phyloP scores from a whole-genome alignment of 2,329 filamentous ascomycete species.

The Capronia americana region DNA sequence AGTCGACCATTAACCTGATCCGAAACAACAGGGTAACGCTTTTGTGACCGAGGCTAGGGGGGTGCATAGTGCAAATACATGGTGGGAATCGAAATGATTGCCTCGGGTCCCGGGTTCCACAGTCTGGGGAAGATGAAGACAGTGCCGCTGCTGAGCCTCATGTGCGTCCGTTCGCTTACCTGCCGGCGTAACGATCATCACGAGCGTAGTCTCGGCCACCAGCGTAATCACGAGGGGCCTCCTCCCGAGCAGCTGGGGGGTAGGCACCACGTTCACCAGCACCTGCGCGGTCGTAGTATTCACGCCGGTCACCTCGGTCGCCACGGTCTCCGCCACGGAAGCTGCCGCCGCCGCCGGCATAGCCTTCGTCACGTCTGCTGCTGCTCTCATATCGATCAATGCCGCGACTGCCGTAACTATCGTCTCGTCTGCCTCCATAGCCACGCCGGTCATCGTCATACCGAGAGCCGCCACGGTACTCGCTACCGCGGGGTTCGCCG shows the following conservation, averaged over 20 bases:
- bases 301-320: slow-evolving; percentile 42
- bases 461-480: slow-evolving; percentile 49
- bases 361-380: slow-evolving; percentile 49
- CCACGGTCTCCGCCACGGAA: slow-evolving; percentile 51
- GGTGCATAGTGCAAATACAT: slow-evolving; percentile 35
- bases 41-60: slow-evolving; percentile 32
- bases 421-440: slow-evolving; percentile 49
- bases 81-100: slow-evolving; percentile 31
- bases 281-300: slow-evolving; percentile 39
- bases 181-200: slow-evolving; percentile 40
- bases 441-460: slow-evolving; percentile 53
- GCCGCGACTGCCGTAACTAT: slow-evolving; percentile 53
- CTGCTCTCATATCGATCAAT: slow-evolving; percentile 55
- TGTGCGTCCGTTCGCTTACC: slow-evolving; percentile 27
- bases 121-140: slow-evolving; percentile 12
- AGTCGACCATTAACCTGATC: slow-evolving; percentile 31
- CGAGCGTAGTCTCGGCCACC: slow-evolving; percentile 39
- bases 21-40: slow-evolving; percentile 34
- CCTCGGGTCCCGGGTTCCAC: slow-evolving; percentile 23
- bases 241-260: slow-evolving; percentile 36
- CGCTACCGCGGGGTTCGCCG: slow-evolving; percentile 53
- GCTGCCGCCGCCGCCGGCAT: slow-evolving; percentile 52
- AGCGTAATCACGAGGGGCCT: slow-evolving; percentile 39
- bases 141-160: slow-evolving; percentile 17
- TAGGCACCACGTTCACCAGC: slow-evolving; percentile 33